Conservation (phyloP, 768 basidiomycete species). For the Russula lepida region DNA sequence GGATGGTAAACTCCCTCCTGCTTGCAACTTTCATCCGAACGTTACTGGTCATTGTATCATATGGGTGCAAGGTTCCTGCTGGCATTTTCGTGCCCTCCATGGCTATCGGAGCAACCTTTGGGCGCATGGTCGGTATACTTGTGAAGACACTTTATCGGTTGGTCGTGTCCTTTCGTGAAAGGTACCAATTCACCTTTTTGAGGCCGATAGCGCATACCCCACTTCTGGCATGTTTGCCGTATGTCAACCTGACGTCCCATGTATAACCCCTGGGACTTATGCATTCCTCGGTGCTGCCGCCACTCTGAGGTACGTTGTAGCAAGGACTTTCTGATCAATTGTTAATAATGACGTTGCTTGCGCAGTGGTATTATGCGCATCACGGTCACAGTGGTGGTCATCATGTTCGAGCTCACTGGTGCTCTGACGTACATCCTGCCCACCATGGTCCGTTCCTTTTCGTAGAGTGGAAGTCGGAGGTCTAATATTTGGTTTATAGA, state of each 20-base stretch:
- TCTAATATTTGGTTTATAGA: conserved; percentile 41
- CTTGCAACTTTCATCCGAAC: conserved; percentile 86
- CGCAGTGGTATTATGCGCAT: conserved; percentile 90
- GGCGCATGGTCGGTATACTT: conserved; percentile 93
- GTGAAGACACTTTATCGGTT: conserved; percentile 89
- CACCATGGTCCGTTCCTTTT: conserved; percentile 66
- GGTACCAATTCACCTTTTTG: background rate
- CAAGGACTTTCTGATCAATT: background rate
- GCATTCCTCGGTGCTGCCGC: conserved; percentile 97
- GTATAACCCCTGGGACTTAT: conserved; percentile 97
- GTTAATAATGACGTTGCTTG: background rate
- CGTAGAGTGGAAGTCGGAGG: conserved; percentile 14
- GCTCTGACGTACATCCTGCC: conserved; percentile 95
- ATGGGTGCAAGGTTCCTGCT: conserved; percentile 93
- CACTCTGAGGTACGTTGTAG: conserved; percentile 61
- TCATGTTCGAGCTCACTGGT: conserved; percentile 98
- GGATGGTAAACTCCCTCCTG: conserved; percentile 85
- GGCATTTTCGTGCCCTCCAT: conserved; percentile 99
- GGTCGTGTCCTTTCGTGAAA: conserved; percentile 19
- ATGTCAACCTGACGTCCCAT: conserved; percentile 87
- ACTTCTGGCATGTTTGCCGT: conserved; percentile 81
- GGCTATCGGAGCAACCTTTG: conserved; percentile 97
- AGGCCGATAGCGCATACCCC: conserved; percentile 61
- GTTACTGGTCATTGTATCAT: conserved; percentile 81
- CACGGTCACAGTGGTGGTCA: conserved; percentile 95